phyloP scores from a whole-genome alignment of 2,329 filamentous ascomycete species.

The Nemania bipapillata region DNA sequence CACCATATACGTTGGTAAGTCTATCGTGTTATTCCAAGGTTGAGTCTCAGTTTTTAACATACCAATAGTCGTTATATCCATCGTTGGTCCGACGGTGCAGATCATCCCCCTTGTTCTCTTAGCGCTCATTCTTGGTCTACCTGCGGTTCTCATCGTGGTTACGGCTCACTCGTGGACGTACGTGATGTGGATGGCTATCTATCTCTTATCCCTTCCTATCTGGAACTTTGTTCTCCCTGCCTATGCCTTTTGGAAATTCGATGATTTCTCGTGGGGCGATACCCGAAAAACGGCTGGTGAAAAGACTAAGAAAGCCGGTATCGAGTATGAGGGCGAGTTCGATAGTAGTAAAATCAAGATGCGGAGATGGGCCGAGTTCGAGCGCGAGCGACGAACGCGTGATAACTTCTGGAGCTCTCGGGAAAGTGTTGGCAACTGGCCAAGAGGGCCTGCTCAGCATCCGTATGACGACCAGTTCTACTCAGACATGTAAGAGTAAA shows the following conservation, averaged over 20 bases:
- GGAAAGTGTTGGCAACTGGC: constrained; percentile 64
- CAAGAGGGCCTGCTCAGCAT: constrained; percentile 54
- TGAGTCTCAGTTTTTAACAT: constrained; percentile 39
- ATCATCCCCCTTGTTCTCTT: constrained; percentile 91
- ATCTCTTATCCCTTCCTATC: constrained; percentile 88
- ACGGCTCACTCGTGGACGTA: constrained; percentile 95
- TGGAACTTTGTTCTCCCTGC: constrained; percentile 97
- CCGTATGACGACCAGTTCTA: constrained; percentile 67
- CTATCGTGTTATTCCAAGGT: not conserved
- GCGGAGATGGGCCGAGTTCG: constrained; percentile 98
- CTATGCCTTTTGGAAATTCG: constrained; percentile 99
- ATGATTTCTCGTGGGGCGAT: constrained; percentile 99
- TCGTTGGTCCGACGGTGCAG: constrained; percentile 79
- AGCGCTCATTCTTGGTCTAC: constrained; percentile 90
- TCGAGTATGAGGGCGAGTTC: constrained; percentile 93
- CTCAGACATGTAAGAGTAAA: constrained; percentile 60
- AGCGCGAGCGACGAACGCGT: constrained; percentile 69
- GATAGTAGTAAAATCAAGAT: constrained; percentile 99
- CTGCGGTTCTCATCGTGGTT: constrained; percentile 87
- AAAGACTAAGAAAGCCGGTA: constrained; percentile 84
- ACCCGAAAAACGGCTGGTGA: constrained; percentile 95
- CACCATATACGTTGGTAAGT: constrained; percentile 93
- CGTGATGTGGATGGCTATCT: constrained; percentile 96
- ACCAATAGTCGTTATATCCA: constrained; percentile 81
- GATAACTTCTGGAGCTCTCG: constrained; percentile 64